Base-by-base conservation (phyloP, 352 stramenopile species). In the Globisporangium mamillatum region DNA sequence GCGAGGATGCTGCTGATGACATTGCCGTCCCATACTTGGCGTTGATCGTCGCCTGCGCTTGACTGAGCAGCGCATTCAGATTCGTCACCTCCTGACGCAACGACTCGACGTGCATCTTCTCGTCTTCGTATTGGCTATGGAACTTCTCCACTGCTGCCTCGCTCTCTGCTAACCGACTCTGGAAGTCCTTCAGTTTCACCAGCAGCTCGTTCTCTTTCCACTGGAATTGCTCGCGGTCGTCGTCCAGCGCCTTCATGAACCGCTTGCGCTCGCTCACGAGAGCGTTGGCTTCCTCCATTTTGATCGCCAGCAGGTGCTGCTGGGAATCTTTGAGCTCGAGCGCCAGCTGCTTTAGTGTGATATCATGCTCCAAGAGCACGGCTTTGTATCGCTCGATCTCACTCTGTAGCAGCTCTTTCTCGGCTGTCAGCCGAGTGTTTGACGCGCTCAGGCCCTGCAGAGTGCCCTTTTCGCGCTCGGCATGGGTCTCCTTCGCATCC, bases 101-200 rank as follows among this genome's bases (percentile, higher is more conserved):
- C 1, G 84, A 79, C 55, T 89, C 80, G 0, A 91, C 82, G 34
- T 93, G 85, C 0, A 92, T 63, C 36, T 85, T 85, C 64, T 95
- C 88, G 58, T 94, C 88, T 60, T 95, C 88, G 50, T 83, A 89
- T 67, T 94, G 86, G 3, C 67, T 86, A 38, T 87, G 80, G 46
- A 80, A 92, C 32, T 88, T 91, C 29, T 90, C 77, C 1, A 71
- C 74, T 0, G 54, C 46, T 0, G 84, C 81, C 53, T 95, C 84
- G 24, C 72, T 77, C 60, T 91, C 82, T 0, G 68, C 80, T 4
- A 90, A 56, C 7, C 75, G 81, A 27, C 65, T 82, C 36, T 87
- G 76, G 3, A 88, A 41, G 1, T 92, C 84, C 4, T 77, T 73
- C 0, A 88, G 34, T 48, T 88, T 81, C 0, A 36, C 59, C 3